phyloP scores from a whole-genome alignment of 2,329 filamentous ascomycete genomes.

The Sporothrix variecibatus region DNA sequence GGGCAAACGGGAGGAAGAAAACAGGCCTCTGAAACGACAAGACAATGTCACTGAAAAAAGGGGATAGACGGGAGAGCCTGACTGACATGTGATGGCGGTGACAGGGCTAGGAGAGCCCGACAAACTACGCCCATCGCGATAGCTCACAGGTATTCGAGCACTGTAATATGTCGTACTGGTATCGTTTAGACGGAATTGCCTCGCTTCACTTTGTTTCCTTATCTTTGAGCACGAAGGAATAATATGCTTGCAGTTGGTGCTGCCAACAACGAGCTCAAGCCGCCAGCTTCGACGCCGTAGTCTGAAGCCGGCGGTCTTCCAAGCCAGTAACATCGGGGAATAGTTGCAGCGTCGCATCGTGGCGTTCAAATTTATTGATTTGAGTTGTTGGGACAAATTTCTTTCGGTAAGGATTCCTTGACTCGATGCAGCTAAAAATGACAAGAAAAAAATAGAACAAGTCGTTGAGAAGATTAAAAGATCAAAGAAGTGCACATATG shows the following conservation, averaged over 20 bases:
- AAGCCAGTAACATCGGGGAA: not conserved
- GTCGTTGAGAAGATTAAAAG: not conserved
- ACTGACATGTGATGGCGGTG: constrained; percentile 13
- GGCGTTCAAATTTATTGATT: constrained; percentile 1
- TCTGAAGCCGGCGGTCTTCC: not conserved
- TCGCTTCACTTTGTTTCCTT: not conserved
- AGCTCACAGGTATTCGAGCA: too few relatives aligned
- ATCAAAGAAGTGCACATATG: not conserved
- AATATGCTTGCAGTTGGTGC: not conserved
- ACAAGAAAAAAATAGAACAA: not conserved
- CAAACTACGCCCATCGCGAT: too few relatives aligned
- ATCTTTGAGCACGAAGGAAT: not conserved
- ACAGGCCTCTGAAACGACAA: not conserved
- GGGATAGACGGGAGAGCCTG: not conserved
- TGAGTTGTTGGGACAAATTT: not conserved
- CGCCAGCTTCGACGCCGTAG: not conserved
- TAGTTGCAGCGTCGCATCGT: constrained; percentile 2
- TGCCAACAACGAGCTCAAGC: not conserved
- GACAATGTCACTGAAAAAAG: not conserved
- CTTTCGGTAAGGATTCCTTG: not conserved
- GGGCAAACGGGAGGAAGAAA: not conserved
- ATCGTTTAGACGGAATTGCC: not conserved
- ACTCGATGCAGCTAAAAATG: not conserved
- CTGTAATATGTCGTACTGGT: too few relatives aligned
- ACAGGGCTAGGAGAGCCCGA: too few relatives aligned